Base-by-base conservation (phyloP, 768 basidiomycete genomes). In the Daedalea quercina region DNA sequence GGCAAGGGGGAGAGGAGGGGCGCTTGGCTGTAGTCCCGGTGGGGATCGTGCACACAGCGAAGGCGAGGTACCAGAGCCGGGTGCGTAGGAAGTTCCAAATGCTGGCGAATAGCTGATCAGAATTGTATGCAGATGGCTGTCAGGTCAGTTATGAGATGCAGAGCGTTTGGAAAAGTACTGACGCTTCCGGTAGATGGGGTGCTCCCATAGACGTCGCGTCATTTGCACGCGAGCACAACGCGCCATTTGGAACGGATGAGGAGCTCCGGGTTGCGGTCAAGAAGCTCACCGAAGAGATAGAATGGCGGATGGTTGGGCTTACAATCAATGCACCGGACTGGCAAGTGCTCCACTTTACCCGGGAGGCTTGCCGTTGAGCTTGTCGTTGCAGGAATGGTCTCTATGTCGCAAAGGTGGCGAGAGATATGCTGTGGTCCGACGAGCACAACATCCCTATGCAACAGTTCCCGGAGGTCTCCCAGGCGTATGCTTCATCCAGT, bases 291-390 rank as follows among this genome's bases (percentile, higher is more conserved):
- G 77, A 75, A 44, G 70, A 75, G 20, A 83, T 96, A 44, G 85
- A 91, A 67, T 65, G 65, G 8, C 79, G 81, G 59, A 70, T 99
- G 54, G 64, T 83, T 17, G 79, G 80, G 65, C 73, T 85, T 37
- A 96, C 90, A 3, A 79, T 98, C 55, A 98, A 98, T 63, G 90
- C 92, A 8, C 84, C 88, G 24, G 89, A 96, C 67, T 99, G 95
- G 94, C 93, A 75, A 53, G 77, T 73, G 8, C 3, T 2, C 2
- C 17, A 15, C 28, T 31, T 6, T 6, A 31, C 17, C 37, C 7
- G 37, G 7, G 6, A 3, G 37, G 28, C 6, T 6, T 4, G 13
- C 13, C 8, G 44, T 23, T 25, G 9, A 17, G 25, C 19, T 47
- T n/a, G n/a, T 9, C 50, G 17, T 40, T 9, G 1, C 22, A 94